Evolutionary conservation across 371 early-diverging fungal species (phyloP), one percentile per base, ranked within the genome.

Genomic region (Capillidium rhysosporum): DNA sequence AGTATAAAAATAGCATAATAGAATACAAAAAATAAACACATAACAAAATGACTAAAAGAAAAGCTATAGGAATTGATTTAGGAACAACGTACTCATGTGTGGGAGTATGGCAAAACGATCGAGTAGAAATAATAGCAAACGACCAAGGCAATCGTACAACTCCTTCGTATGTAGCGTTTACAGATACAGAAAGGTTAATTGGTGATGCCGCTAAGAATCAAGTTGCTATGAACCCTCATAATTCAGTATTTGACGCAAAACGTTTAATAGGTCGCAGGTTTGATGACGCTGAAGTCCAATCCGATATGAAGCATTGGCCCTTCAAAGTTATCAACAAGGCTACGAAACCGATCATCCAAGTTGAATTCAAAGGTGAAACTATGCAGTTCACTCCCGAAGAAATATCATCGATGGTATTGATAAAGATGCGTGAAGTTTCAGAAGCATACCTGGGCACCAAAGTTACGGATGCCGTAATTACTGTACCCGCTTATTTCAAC

Each of bases 51-150:
- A n/a, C n/a, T n/a, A n/a, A n/a, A n/a, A n/a, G n/a, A n/a, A n/a
- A n/a, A 56, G 56, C 68, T 60, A 73, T 86, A 68, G 87, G 87
- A 75, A 86, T 86, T 71, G 96, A 98, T 82, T 80, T 99, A 70
- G 99, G 99, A 69, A 98, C 99, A 66, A 98, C 99, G 67, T 97
- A 98, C 86, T 92, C 93, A 59, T 98, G 98, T 74, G 93, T 98
- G 63, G 96, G 88, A 68, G 92, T 92, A 54, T 92, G 87, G 80
- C 86, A 86, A 70, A 89, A 92, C 72, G 96, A 91, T 69, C 87
- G 86, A 61, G 92, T 90, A 56, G 94, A 92, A n/a, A n/a, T n/a
- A n/a, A n/a, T n/a, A n/a, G n/a, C n/a, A n/a, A n/a, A n/a, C n/a
- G n/a, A n/a, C n/a, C 77, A 77, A 60, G 87, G 87, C 57, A 68